Evolutionary conservation across 176 grass and related monocot species (phyloP).

Genomic region (Cenchrus purpureus): DNA sequence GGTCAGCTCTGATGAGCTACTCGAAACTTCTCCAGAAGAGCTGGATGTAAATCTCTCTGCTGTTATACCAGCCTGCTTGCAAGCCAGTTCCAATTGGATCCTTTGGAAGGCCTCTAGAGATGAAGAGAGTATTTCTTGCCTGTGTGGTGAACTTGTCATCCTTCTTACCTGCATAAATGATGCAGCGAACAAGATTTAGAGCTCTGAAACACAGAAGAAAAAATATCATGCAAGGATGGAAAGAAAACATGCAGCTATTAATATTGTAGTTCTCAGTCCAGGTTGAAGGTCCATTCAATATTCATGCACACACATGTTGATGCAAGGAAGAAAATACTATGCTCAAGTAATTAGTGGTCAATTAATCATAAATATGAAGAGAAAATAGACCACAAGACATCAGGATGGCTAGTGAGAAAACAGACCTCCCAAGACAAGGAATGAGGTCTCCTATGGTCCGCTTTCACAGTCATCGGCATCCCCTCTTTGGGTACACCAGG

Average conservation of each 20-base stretch:
- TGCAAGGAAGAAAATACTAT: conserved; percentile 20
- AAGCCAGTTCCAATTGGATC: conserved; percentile 83
- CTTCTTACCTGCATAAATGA: conserved; percentile 77
- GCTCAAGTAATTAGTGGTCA: background rate
- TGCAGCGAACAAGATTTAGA: conserved; percentile 18
- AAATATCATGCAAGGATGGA: conserved; percentile 16
- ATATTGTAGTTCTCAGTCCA: conserved; percentile 9
- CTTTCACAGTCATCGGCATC: conserved; percentile 70
- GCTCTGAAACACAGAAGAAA: background rate
- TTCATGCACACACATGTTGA: background rate
- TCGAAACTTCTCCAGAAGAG: conserved; percentile 54
- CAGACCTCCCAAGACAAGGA: conserved; percentile 95
- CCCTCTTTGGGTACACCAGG: conserved; percentile 66
- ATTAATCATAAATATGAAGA: conserved; percentile 14
- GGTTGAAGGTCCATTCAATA: conserved; percentile 8
- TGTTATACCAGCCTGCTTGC: conserved; percentile 66
- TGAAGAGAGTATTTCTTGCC: conserved; percentile 99
- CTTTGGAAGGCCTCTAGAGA: conserved; percentile 97
- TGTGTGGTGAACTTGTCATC: conserved; percentile 97
- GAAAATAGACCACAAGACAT: conserved; percentile 30
- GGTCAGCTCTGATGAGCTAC: conserved; percentile 41
- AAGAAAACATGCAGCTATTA: conserved; percentile 8
- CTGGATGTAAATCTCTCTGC: conserved; percentile 51
- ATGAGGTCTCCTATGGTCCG: conserved; percentile 95
- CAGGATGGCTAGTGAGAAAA: conserved; percentile 15